Percentiles rank a stretch among this genome's conserved stretches.
Conservation (phyloP, 306 rosid species). For the Malus orientalis region DNA sequence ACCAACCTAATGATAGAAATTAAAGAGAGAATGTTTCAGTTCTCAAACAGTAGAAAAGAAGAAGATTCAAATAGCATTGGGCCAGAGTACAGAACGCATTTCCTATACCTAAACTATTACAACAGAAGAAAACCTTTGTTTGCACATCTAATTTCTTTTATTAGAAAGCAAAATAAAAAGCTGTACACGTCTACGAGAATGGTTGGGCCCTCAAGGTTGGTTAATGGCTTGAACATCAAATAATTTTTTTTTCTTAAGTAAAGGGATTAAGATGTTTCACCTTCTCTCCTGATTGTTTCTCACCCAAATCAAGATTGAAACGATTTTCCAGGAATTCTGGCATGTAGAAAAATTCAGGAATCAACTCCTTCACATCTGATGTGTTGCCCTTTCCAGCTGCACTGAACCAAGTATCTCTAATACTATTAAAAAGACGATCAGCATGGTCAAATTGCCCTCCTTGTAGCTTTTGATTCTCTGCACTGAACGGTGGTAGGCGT, state of each 20-base stretch:
- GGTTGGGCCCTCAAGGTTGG: background rate
- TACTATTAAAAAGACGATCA: constrained; percentile 96
- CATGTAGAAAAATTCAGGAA: constrained; percentile 98
- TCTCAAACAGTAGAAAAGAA: background rate
- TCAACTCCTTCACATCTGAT: constrained; percentile 96
- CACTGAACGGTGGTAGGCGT: constrained; percentile 92
- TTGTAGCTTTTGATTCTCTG: constrained; percentile 94
- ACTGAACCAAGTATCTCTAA: constrained; percentile 94
- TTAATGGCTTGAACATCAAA: background rate
- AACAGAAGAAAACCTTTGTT: background rate
- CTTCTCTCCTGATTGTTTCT: constrained; percentile 99
- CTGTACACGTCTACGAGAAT: background rate
- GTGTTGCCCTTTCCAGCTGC: constrained; percentile 99
- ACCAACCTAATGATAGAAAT: constrained; percentile 60
- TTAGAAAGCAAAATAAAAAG: background rate
- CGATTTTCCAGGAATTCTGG: constrained; percentile 85
- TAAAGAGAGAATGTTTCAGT: constrained; percentile 1
- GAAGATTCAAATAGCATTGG: background rate
- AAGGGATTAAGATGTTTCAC: constrained; percentile 28
- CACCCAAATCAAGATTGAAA: constrained; percentile 96
- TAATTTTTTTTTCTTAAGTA: background rate
- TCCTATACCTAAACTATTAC: background rate
- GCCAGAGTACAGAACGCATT: background rate
- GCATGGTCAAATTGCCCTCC: constrained; percentile 99
- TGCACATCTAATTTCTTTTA: background rate